Evolutionary conservation across 805 yeast species (phyloP).

Genomic region (Yarrowia sp.): DNA sequence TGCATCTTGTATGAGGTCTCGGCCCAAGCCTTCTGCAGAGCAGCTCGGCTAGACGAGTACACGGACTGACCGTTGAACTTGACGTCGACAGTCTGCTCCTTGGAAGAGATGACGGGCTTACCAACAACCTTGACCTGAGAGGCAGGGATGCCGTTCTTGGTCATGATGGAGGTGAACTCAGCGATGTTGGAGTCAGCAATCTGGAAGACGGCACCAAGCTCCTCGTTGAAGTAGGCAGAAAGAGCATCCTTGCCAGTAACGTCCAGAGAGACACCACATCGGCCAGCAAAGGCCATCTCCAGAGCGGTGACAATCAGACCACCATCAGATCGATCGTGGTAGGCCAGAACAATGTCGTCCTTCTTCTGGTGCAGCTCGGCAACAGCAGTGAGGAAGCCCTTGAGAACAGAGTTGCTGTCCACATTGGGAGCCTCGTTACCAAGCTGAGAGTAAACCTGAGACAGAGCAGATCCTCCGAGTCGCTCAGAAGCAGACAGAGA

Average conservation of each 20-base stretch:
- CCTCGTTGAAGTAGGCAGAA: constrained; percentile 78
- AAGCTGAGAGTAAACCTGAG: constrained; percentile 87
- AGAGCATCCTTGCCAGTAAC: constrained; percentile 44
- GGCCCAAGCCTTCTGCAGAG: constrained; percentile 79
- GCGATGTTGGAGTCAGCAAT: constrained; percentile 49
- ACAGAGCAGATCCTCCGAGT: constrained; percentile 90
- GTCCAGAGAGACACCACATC: constrained; percentile 69
- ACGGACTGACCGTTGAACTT: constrained; percentile 46
- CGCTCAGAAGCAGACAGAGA: constrained; percentile 66
- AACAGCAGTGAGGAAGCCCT: constrained; percentile 65
- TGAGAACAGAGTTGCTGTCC: constrained; percentile 59
- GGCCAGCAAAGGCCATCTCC: constrained; percentile 97
- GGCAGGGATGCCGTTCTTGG: constrained; percentile 54
- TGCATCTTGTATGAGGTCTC: constrained; percentile 88
- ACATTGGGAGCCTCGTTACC: constrained; percentile 85
- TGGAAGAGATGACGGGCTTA: constrained; percentile 44
- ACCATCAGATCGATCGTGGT: constrained; percentile 97
- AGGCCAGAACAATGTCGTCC: constrained; percentile 63
- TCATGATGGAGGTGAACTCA: constrained; percentile 54
- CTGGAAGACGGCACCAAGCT: constrained; percentile 95
- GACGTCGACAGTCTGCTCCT: constrained; percentile 52
- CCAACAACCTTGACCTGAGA: constrained; percentile 63
- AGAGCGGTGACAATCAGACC: constrained; percentile 79
- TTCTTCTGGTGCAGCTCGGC: constrained; percentile 64
- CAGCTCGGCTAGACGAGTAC: constrained; percentile 56